Base-by-base conservation (phyloP, 2,329 filamentous ascomycete genomes). In the Plectosphaerella sp. region DNA sequence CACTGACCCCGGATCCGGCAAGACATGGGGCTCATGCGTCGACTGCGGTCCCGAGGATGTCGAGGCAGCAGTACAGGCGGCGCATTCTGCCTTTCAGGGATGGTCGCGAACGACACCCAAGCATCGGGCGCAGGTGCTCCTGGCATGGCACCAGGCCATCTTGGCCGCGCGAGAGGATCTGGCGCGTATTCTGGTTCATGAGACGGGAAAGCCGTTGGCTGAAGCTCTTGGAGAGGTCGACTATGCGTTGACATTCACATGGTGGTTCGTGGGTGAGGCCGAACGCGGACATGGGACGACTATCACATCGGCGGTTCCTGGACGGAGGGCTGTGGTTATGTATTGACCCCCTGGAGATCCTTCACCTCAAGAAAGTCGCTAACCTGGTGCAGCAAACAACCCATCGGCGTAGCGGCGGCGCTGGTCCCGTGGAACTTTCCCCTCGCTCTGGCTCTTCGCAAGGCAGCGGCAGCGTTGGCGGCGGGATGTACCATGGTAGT, bases 401-500 rank as follows among this genome's bases (percentile, higher is more conserved):
- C 70, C 0, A 54, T 72, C 1, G 68, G 68, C n/a, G 67, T 71
- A 8, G 63, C 62, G 4, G 68, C 62, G 0, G 67, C 64, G 5
- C 55, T 71, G 14, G 66, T 71, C 2, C 67, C 68, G 0, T 70
- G 82, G 84, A 87, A 88, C 67, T 88, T 86, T 56, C 78, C 78
- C 8, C 64, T 76, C 24, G 77, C 75, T n/a, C 78, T 80, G 67
- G 67, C 75, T 11, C 64, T 75, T 8, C 63, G 75, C 16, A 78
- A 78, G 53, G 68, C 72, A 10, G 70, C 66, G 2, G 71, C 82
- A 0, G 83, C 82, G 1, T 71, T 91, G 28, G 88, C 87, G 18
- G 87, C 87, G 9, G 88, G 87, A 11, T 90, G 87, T 64, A 89
- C 86, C 2, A 89, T 92, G 82, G 75, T 92, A 15, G 75, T 82